Evolutionary conservation across 2,329 filamentous ascomycete genomes (phyloP), one percentile per base, ranked within the genome.

Genomic region (Fusarium tjaetaba): DNA sequence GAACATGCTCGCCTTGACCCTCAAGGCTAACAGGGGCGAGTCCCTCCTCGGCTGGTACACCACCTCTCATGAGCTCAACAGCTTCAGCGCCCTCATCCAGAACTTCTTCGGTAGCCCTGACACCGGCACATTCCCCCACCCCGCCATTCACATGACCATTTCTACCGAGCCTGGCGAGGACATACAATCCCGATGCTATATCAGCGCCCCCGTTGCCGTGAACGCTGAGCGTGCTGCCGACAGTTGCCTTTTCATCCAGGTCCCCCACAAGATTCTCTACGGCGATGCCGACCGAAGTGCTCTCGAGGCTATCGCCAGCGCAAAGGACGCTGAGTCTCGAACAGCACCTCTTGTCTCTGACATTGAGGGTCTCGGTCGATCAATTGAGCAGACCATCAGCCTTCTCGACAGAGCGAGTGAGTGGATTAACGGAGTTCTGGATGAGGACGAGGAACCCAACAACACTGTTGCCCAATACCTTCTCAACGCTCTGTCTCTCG

Each of bases 81-180:
- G 93, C 82, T 99, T 99, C 89, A 96, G 93, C 82, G 96, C 96
- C 79, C 90, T 99, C 79, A 99, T 84, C 85, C 96, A 99, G 86
- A 99, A 99, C 89, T 99, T 98, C 88, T 99, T 98, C 88, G 94
- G 93, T 81, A 94, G 94, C 81, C 95, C 97, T 80, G 96, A 97
- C 80, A 97, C 97, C 75, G 96, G 96, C 82, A 99, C 96, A 65
- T 98, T 93, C 87, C 96, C 96, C 61, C 94, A 98, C 85, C 96
- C 96, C n/a, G 96, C 96, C 75, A 93, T 99, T 56, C 96, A 99
- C 86, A 88, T 99, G 83, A 99, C 96, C 72, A 94, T 98, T 76
- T 95, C 92, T 72, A 98, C 95, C 71, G 92, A 95, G 75, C 91
- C 96, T 48, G 95, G 95, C 79, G 89, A 94, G 85, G 92, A 96